Base-by-base conservation (phyloP, 768 basidiomycete genomes). In the Nidularia sp. region DNA sequence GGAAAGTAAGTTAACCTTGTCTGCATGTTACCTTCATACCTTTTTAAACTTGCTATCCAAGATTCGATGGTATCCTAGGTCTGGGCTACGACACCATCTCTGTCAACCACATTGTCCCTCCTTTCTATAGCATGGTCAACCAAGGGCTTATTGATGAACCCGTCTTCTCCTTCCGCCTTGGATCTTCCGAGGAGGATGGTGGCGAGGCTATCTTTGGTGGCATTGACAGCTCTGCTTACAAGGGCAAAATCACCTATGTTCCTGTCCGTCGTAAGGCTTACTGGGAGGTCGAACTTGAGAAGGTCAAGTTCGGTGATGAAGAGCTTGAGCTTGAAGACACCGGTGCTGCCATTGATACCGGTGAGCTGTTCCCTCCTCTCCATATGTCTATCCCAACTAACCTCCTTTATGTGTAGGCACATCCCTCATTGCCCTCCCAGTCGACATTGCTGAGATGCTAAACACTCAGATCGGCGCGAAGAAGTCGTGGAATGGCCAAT, bases 381-480 rank as follows among this genome's bases (percentile, higher is more conserved):
- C n/a, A 39, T 35, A 43, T 36, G 47, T 42, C 8, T 13, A 5
- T 9, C 53, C 34, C 50, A 31, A 50, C 62, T 43, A 60, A 49
- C 42, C 22, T 47, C 45, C 31, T 0, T 22, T 5, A 48, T 15
- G 10, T 6, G 18, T 63, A 86, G 93, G 94, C 50, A 98, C 97
- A 39, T 95, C 93, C 5, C 77, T 98, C 55, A 98, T 98, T 60
- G 96, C 88, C 47, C 76, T 96, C 47, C 96, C 96, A 48, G 85
- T 86, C 52, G 96, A 98, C 63, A 80, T 98, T 50, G 95, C 97
- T 49, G 97, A 99, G 77, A 92, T 99, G 92, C 76, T 99, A 62
- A 98, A 99, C 72, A 76, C 88, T 33, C 85, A 89, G 68, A 97
- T 99, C 49, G 97, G 97, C 53, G 96, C 96, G 10, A 89, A 81